Conservation (phyloP, 495 filamentous ascomycete genomes). For the Symbiotaphrina buchneri region DNA sequence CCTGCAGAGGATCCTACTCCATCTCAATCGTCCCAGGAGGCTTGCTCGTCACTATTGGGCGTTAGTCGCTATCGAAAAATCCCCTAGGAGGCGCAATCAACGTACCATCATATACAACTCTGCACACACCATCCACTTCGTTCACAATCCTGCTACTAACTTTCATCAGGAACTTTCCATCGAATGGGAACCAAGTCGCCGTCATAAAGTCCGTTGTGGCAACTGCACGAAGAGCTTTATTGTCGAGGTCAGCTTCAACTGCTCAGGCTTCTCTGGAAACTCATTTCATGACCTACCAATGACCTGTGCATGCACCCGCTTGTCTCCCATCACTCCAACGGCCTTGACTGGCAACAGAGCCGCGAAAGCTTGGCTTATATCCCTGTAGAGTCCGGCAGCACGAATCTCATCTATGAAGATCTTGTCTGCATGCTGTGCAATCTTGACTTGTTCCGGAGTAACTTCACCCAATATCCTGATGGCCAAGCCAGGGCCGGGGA, state of each 20-base stretch:
- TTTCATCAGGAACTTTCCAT: conserved; percentile 39
- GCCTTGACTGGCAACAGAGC: conserved; percentile 47
- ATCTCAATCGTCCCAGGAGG: conserved; percentile 63
- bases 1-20: too few species aligned
- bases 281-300: conserved; percentile 17
- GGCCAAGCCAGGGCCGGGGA: conserved; percentile 69
- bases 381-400: conserved; percentile 60
- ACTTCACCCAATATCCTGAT: conserved; percentile 84
- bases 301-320: conserved; percentile 33
- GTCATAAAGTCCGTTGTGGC: conserved; percentile 71
- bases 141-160: conserved; percentile 62
- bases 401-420: conserved; percentile 79
- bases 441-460: conserved; percentile 52
- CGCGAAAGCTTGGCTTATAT: conserved; percentile 70
- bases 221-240: conserved; percentile 55
- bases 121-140: conserved; percentile 53
- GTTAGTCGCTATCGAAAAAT: conserved; percentile 4
- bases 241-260: too few species aligned
- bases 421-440: conserved; percentile 63
- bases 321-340: conserved; percentile 66
- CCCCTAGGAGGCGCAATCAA: conserved; percentile 4
- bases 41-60: conserved; percentile 40
- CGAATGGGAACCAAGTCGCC: conserved; percentile 44
- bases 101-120: conserved; percentile 33
- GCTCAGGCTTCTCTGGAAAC: too few species aligned